These are phyloP conservation scores for Colletotrichum trifolii DNA, from an alignment of 2,329 filamentous ascomycete species.

Conservation along the genomic window DNA sequence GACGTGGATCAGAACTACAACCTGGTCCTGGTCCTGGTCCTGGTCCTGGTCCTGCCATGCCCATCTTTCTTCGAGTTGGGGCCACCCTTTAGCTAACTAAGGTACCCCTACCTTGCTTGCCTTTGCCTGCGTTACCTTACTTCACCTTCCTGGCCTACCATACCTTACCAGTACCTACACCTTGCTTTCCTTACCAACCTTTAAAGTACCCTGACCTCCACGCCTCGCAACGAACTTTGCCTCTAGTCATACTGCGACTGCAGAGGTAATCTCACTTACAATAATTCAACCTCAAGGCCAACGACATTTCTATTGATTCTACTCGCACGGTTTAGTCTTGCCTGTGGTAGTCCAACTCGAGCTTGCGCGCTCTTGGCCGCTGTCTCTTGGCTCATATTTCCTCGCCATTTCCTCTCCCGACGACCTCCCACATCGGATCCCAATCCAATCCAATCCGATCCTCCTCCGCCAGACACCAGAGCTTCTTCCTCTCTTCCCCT, in stretches of 20 bases:
- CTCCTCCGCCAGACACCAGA: slow-evolving; percentile 16
- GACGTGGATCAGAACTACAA: no score
- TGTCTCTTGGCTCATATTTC: slow-evolving; percentile 22
- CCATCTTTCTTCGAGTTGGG: no score
- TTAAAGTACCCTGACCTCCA: not conserved
- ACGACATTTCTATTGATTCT: no score
- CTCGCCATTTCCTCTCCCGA: slow-evolving; percentile 27
- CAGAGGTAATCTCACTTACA: no score
- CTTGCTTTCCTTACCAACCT: not conserved
- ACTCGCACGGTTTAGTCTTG: slow-evolving; percentile 5
- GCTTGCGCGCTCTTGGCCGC: not conserved
- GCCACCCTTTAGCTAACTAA: not conserved
- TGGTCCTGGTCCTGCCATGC: no score
- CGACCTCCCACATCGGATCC: slow-evolving; percentile 28
- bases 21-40: no score
- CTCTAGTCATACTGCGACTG: no score
- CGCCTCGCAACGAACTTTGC: no score
- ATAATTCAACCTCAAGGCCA: no score
- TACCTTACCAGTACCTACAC: not conserved
- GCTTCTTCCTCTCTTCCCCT: not conserved
- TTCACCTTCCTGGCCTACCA: not conserved
- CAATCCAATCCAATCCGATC: not conserved
- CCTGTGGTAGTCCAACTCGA: slow-evolving; percentile 6
- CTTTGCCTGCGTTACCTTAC: slow-evolving; percentile 9
- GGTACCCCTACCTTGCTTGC: not conserved